Evolutionary conservation across 805 yeast genomes (phyloP), one percentile per base, ranked within the genome.

Genomic region (Spathaspora passalidarum): DNA sequence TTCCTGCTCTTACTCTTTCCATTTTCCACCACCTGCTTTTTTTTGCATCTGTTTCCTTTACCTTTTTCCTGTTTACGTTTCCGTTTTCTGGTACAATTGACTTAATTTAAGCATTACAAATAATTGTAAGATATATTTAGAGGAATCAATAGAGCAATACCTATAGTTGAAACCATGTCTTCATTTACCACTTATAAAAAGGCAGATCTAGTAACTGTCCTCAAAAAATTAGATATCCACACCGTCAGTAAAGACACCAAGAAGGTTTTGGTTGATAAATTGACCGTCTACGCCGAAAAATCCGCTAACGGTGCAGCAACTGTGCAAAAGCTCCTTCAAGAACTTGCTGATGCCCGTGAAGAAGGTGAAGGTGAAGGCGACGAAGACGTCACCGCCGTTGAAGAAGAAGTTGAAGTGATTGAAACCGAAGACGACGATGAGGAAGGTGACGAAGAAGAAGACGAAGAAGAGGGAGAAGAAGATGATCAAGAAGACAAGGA

Each of bases 181-280:
- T 70, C 66, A 32, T 66, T 59, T 55, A 56, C 54, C 35, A 49
- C 57, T 37, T 66, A 55, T 51, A 72, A 66, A 52, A 72, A 72
- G 55, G 73, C 74, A 37, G 76, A 72, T 44, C 60, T 72, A 49
- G 57, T 65, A 52, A 56, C 53, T 37, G 67, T 63, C 34, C 65
- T 66, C 48, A 63, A 56, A 35, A 66, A 65, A 48, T 63, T 66
- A 34, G 75, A 67, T 29, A 51, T 69, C 23, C 55, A 61, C 40
- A 60, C 65, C 32, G 54, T 60, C 42, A 49, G 68, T 36, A 72
- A 71, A 52, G 75, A 70, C 53, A 71, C 76, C 38, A 72, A 72
- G 57, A 68, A 63, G 53, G 56, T 65, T 3, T 65, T 72, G 56
- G 56, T 69, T 22, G 75, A 70, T 36, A 72, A 67, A 49, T 58